Percentiles rank a stretch among this genome's conserved stretches.
Evolutionary conservation across 1,139 yeast genomes (phyloP).

Genomic region (Protomyces macrosporus): DNA sequence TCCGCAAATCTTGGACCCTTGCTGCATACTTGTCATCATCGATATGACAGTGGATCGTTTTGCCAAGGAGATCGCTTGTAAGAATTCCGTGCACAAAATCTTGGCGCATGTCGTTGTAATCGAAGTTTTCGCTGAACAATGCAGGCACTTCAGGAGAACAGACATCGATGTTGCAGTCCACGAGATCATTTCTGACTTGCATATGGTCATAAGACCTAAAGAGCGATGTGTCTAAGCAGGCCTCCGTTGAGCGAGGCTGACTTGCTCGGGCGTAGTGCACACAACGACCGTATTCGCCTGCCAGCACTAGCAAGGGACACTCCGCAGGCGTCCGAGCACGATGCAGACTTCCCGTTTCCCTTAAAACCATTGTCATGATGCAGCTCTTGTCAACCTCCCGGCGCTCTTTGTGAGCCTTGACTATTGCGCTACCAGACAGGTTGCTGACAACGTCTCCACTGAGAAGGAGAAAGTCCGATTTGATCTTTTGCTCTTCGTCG

Average conservation of each 20-base stretch:
- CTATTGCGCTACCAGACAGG: conserved; percentile 67
- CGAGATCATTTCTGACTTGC: conserved; percentile 77
- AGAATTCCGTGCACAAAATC: conserved; percentile 90
- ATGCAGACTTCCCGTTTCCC: conserved; percentile 81
- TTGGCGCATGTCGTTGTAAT: conserved; percentile 75
- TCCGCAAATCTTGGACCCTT: conserved; percentile 87
- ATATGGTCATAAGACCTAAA: conserved; percentile 68
- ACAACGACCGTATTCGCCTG: conserved; percentile 67
- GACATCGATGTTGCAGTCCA: conserved; percentile 93
- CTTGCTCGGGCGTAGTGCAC: conserved; percentile 62
- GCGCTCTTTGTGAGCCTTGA: conserved; percentile 67
- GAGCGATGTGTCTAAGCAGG: conserved; percentile 77
- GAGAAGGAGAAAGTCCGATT: conserved; percentile 81
- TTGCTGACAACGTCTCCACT: conserved; percentile 94
- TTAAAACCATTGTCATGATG: conserved; percentile 86
- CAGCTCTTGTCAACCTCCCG: conserved; percentile 74
- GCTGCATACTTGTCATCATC: conserved; percentile 77
- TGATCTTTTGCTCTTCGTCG: conserved; percentile 81
- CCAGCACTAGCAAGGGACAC: conserved; percentile 79
- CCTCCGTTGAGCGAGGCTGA: conserved; percentile 33
- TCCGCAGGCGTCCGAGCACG: conserved; percentile 62
- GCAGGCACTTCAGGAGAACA: conserved; percentile 95
- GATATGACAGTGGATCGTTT: conserved; percentile 83
- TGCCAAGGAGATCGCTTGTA: conserved; percentile 82
- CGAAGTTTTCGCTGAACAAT: conserved; percentile 91